phyloP scores from a whole-genome alignment of 352 stramenopile species.

The Phytophthora multivora region DNA sequence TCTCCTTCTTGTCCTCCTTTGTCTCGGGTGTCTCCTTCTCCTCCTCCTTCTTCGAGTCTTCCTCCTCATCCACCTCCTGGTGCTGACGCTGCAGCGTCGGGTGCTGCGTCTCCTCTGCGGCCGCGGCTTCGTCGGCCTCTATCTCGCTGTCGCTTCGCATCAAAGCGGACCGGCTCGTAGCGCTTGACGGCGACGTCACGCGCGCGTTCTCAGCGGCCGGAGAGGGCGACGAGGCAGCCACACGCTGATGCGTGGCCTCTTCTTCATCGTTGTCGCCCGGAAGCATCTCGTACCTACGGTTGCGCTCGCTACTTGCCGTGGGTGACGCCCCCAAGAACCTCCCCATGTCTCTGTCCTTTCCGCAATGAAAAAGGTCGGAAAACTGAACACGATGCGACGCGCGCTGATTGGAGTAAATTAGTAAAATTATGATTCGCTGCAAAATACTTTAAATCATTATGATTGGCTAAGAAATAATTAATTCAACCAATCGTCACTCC shows the following conservation, averaged over 20 bases:
- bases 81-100: conserved; percentile 30
- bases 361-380: conserved; percentile 18
- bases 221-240: background rate
- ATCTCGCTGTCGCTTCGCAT: conserved; percentile 39
- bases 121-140: conserved; percentile 17
- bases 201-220: conserved; percentile 1
- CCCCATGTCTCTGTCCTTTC: conserved; percentile 40
- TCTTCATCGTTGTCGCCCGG: conserved; percentile 45
- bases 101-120: conserved; percentile 23
- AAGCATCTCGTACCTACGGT: conserved; percentile 64
- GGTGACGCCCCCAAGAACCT: conserved; percentile 56
- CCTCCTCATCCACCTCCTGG: conserved; percentile 15
- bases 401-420: conserved; percentile 19
- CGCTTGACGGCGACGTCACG: conserved; percentile 8
- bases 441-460: background rate
- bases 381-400: conserved; percentile 24
- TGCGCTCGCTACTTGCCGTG: conserved; percentile 38
- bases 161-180: conserved; percentile 26
- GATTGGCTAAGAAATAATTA: background rate
- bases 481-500: conserved; percentile 11
- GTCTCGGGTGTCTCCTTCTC: conserved; percentile 18
- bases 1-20: conserved; percentile 16
- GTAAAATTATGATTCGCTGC: background rate
- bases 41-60: conserved; percentile 12
- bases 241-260: conserved; percentile 6